Evolutionary conservation across 805 yeast species (phyloP).

Genomic region (Sungouiella blattae): DNA sequence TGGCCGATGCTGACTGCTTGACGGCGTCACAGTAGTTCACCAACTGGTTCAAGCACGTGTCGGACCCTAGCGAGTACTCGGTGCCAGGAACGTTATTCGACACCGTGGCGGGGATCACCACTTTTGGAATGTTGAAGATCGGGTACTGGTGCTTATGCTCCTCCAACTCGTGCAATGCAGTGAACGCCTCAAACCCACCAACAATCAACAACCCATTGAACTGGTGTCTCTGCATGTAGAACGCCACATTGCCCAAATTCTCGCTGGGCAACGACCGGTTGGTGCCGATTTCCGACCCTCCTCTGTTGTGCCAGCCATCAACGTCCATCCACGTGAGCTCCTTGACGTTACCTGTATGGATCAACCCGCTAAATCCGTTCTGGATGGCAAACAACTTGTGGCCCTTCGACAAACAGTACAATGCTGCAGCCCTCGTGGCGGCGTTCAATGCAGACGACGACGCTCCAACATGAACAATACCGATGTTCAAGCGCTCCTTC

Average conservation of each 20-base stretch:
- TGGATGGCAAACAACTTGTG: constrained; percentile 88
- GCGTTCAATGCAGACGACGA: constrained; percentile 97
- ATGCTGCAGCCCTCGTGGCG: constrained; percentile 86
- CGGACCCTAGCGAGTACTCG: constrained; percentile 72
- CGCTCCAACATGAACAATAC: constrained; percentile 90
- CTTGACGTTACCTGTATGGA: constrained; percentile 81
- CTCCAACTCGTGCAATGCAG: constrained; percentile 65
- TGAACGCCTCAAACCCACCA: constrained; percentile 81
- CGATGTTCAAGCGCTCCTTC: constrained; percentile 62
- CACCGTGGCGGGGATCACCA: constrained; percentile 73
- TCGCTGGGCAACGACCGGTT: constrained; percentile 81
- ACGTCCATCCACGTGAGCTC: constrained; percentile 80
- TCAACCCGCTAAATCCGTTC: constrained; percentile 90
- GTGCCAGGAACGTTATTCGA: constrained; percentile 83
- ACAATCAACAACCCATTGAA: constrained; percentile 70
- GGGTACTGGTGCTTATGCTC: constrained; percentile 59
- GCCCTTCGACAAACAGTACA: constrained; percentile 84
- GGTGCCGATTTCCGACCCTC: constrained; percentile 97
- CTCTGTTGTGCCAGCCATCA: constrained; percentile 82
- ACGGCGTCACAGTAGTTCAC: constrained; percentile 75
- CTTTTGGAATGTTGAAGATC: constrained; percentile 73
- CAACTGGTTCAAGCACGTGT: constrained; percentile 69
- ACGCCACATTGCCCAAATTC: constrained; percentile 67
- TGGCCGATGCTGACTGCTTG: constrained; percentile 74
- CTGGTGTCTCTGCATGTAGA: constrained; percentile 62